Base-by-base conservation (phyloP, 108 stramenopile genomes). In the Chaetoceros tenuissimus region DNA sequence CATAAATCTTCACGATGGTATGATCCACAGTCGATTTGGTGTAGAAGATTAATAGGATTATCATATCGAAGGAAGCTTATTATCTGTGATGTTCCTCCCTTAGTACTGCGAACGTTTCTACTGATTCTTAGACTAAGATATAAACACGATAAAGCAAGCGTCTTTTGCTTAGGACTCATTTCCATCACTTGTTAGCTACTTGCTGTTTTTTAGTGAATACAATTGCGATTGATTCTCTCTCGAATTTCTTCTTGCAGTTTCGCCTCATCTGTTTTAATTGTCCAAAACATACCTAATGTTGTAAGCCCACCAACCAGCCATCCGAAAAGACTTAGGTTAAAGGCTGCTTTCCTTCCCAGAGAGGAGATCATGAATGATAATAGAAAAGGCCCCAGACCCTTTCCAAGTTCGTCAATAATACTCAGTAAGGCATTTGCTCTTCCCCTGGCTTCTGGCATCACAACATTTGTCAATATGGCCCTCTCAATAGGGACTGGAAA, bases 351-450 rank as follows among this genome's bases (percentile, higher is more conserved):
- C 19, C 76, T 54, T 47, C 65, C 68, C n/a, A 70, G 66, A 29
- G 72, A 57, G 10, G 57, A 34, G 23, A 78, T 72, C 2, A 78
- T 57, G 23, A 62, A 24, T 13, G 76, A 73, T 22, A 73, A 60
- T 50, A 73, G 53, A 2, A 62, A 63, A 31, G 79, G 79, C 0
- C 79, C 79, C 20, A 73, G 52, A 16, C 79, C 79, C 31, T 80
- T 80, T 1, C 79, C 79, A 23, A 80, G 60, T 44, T 80, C 79
- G 51, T 80, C 79, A n/a, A 67, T 51, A 22, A 77, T 74, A 3
- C 51, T 57, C 2, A 76, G 66, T 2, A 76, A 46, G 46, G 75
- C 53, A 63, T 71, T 68, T 0, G 79, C 69, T 43, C 73, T 10
- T 43, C 75, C 79, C 34, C 79, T 23, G 0, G 48, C 44, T 31